A percentile compares a stretch with the other conserved stretches of the same genome.
These are phyloP conservation scores for Russula earlei DNA, from an alignment of 768 basidiomycete genomes.

Conservation along the genomic window DNA sequence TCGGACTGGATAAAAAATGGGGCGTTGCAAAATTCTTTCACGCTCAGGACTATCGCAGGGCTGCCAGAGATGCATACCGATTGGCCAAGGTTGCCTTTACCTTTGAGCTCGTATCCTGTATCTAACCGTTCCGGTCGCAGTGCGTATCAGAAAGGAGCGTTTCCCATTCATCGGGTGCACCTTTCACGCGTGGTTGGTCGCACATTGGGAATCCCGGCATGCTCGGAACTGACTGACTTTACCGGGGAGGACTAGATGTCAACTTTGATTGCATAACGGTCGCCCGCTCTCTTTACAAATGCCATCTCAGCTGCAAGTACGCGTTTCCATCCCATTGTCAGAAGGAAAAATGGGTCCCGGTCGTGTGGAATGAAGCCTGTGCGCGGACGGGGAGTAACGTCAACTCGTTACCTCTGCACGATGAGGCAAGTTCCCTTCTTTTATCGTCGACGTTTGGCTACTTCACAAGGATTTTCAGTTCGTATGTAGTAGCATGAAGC, in stretches of 20 bases:
- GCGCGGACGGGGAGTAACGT: background rate
- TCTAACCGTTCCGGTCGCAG: background rate
- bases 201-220: background rate
- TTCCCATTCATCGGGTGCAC: background rate
- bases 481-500: background rate
- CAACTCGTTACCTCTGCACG: background rate
- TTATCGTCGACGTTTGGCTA: background rate
- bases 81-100: background rate
- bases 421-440: background rate
- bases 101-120: background rate
- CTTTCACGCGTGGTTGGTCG: background rate
- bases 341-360: background rate
- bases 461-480: background rate
- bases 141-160: background rate
- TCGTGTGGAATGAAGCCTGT: background rate
- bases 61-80: background rate
- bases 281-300: background rate
- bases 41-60: background rate
- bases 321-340: background rate
- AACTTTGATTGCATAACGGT: background rate
- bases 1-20: background rate
- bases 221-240: background rate
- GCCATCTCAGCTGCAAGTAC: background rate
- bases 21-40: background rate
- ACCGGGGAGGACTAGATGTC: background rate